These are phyloP conservation scores for Torrubiella hemipterigena DNA, from an alignment of 2,329 filamentous ascomycete genomes.

Conservation along the genomic window DNA sequence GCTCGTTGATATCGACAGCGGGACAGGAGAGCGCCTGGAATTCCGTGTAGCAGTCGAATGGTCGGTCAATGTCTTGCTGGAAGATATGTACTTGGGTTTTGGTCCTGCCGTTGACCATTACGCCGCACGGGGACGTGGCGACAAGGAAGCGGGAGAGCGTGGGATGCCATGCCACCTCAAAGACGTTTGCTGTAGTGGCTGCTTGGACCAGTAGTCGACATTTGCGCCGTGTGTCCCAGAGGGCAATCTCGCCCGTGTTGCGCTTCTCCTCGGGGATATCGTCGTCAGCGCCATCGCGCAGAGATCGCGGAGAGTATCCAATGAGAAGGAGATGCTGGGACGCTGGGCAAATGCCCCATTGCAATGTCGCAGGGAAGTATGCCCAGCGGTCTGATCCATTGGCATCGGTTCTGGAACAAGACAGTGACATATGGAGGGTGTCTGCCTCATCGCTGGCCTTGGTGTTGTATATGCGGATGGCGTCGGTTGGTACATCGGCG, in stretches of 20 bases:
- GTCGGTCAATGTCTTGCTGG: conserved; percentile 14
- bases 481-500: conserved; percentile 39
- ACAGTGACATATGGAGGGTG: conserved; percentile 25
- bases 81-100: conserved; percentile 49
- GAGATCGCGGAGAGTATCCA: conserved; percentile 49
- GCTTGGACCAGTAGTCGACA: conserved; percentile 34
- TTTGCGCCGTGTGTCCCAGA: conserved; percentile 41
- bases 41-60: conserved; percentile 23
- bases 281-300: conserved; percentile 36
- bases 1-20: conserved; percentile 50
- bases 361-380: conserved; percentile 51
- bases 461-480: conserved; percentile 45
- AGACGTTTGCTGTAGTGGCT: conserved; percentile 46
- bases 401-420: conserved; percentile 25
- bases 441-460: conserved; percentile 19
- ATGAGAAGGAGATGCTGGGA: conserved; percentile 43
- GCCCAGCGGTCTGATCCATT: conserved; percentile 38
- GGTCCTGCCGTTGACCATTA: conserved; percentile 29
- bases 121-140: conserved; percentile 41
- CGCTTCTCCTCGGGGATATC: conserved; percentile 46
- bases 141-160: conserved; percentile 38
- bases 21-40: conserved; percentile 45
- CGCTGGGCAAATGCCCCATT: conserved; percentile 38
- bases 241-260: conserved; percentile 46
- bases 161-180: conserved; percentile 54